Base-by-base conservation (phyloP, 2,329 filamentous ascomycete species). In the Scedosporium dehoogii region DNA sequence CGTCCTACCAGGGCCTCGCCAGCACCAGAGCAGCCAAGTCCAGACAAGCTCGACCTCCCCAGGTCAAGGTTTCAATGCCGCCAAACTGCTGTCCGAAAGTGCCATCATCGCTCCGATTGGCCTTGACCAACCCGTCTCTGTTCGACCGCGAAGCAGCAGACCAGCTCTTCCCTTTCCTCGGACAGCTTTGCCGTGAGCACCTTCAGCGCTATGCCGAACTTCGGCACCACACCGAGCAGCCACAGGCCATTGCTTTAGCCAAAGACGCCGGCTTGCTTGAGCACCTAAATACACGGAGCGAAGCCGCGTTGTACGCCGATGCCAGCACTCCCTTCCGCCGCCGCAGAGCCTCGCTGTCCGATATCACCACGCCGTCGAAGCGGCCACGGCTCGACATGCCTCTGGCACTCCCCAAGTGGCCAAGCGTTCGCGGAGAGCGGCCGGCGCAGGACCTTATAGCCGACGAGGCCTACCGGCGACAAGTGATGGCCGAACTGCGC, bases 181-280 rank as follows among this genome's bases (percentile, higher is more conserved):
- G 42, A 14, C 21, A 53, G 41, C 62, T 63, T 27, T 63, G 62
- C 55, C 59, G 59, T 23, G 42, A 6, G 56, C 55, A 63, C 46
- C 59, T 63, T 16, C 29, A 61, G 41, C 51, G 58, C 23, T 57
- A 61, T 12, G 62, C 59, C 38, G 55, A 58, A 58, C 55, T 33
- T 56, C 53, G 18, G 53, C 53, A n/a, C n/a, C n/a, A n/a, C n/a
- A n/a, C n/a, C n/a, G n/a, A n/a, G n/a, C n/a, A n/a, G n/a, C n/a
- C n/a, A n/a, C n/a, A n/a, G n/a, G n/a, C n/a, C 53, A 56, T 56
- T 14, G 53, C 53, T 29, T n/a, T n/a, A n/a, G 18, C 53, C 21
- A 23, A 56, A 27, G 10, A 27, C 3, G 53, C 27, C 23, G 23
- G 23, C 53, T 27, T 29, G 23, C 6, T 18, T 29, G 53, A 14